phyloP scores from a whole-genome alignment of 805 yeast species.

The Cyberlindnera samutprakarnensis region DNA sequence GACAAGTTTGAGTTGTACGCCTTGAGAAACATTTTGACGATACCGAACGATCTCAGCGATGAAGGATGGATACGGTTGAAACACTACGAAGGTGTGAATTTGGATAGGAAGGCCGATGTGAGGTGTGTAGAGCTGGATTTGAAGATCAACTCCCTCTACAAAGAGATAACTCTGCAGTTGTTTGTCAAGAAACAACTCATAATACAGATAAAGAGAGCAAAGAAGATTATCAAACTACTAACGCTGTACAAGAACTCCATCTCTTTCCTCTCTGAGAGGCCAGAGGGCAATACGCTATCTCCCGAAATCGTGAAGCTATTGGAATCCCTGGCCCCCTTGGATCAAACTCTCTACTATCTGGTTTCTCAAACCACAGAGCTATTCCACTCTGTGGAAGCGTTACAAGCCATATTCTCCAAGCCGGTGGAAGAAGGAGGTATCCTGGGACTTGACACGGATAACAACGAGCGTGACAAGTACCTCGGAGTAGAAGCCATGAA shows the following conservation, averaged over 20 bases:
- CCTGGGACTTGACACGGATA: slow-evolving; percentile 19
- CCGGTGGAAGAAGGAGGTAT: slow-evolving; percentile 9
- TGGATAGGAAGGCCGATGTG: slow-evolving; percentile 14
- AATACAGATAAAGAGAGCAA: slow-evolving; percentile 32
- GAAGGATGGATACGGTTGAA: slow-evolving; percentile 64
- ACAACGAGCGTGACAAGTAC: slow-evolving; percentile 30
- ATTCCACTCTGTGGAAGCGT: slow-evolving; percentile 8
- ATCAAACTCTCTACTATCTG: slow-evolving; percentile 39
- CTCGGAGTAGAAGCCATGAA: slow-evolving; percentile 31
- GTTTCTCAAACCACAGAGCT: slow-evolving; percentile 33
- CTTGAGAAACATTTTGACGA: slow-evolving; percentile 62
- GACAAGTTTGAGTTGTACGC: slow-evolving; percentile 83
- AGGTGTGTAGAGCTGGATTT: slow-evolving; percentile 23
- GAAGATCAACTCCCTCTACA: slow-evolving; percentile 26
- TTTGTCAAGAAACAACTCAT: slow-evolving; percentile 33
- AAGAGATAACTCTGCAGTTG: slow-evolving; percentile 36
- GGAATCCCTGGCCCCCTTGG: slow-evolving; percentile 35
- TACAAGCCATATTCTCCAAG: slow-evolving; percentile 6
- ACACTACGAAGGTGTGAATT: slow-evolving; percentile 54
- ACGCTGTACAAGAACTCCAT: slow-evolving; percentile 26
- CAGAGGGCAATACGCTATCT: slow-evolving; percentile 6
- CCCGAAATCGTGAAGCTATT: slow-evolving; percentile 17
- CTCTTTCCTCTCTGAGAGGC: slow-evolving; percentile 18
- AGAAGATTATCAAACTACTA: slow-evolving; percentile 27
- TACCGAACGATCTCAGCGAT: slow-evolving; percentile 40